phyloP scores from a whole-genome alignment of 768 basidiomycete species.

The Strobilomyces confusus region DNA sequence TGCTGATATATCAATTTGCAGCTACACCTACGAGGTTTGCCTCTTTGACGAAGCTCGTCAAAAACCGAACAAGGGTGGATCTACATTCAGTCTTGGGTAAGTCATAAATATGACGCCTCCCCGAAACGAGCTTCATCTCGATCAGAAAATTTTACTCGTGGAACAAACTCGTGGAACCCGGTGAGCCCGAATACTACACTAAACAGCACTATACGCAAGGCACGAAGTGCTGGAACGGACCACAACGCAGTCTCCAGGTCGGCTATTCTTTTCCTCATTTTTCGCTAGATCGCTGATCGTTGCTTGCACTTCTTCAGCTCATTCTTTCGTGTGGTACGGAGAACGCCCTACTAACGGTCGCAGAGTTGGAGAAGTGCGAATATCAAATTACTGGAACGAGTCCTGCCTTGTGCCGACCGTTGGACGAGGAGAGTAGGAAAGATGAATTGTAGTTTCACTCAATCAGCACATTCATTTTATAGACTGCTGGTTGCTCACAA shows the following conservation, averaged over 20 bases:
- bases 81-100: conserved; percentile 78
- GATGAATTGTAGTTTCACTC: conserved; percentile 25
- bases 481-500: neutral
- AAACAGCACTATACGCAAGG: conserved; percentile 82
- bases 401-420: conserved; percentile 70
- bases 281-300: conserved; percentile 2
- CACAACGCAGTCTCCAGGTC: conserved; percentile 79
- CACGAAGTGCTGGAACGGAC: conserved; percentile 95
- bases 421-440: conserved; percentile 32
- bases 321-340: conserved; percentile 81
- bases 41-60: conserved; percentile 87
- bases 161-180: conserved; percentile 59
- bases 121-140: neutral
- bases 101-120: conserved; percentile 21
- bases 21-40: conserved; percentile 94
- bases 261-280: conserved; percentile 19
- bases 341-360: conserved; percentile 71
- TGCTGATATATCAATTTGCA: conserved; percentile 29
- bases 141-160: conserved; percentile 73
- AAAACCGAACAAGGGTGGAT: conserved; percentile 78
- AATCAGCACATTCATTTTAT: conserved; percentile 2
- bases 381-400: conserved; percentile 83
- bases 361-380: conserved; percentile 95
- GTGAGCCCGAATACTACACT: conserved; percentile 70
- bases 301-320: conserved; percentile 44